Conservation (phyloP, 441 rosid species). For the Arabidopsis lyrata region DNA sequence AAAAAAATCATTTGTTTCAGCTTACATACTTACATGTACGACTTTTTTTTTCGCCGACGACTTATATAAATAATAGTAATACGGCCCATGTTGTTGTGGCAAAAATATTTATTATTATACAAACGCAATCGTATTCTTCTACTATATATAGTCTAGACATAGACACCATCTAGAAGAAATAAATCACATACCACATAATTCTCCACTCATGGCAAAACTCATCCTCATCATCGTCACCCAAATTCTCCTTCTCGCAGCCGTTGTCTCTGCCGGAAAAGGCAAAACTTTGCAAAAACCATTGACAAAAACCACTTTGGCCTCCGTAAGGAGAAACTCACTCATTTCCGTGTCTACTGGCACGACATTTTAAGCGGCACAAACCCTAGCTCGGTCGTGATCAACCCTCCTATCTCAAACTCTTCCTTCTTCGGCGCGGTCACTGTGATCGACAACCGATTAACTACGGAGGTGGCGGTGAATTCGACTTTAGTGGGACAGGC, state of each 20-base stretch:
- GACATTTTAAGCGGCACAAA: constrained; percentile 64
- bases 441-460: constrained; percentile 66
- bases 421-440: constrained; percentile 56
- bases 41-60: too few relatives aligned
- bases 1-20: too few relatives aligned
- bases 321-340: constrained; percentile 61
- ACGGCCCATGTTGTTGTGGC: not conserved
- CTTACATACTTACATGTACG: too few relatives aligned
- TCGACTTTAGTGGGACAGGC: constrained; percentile 72
- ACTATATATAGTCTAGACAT: constrained; percentile 13
- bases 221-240: constrained; percentile 34
- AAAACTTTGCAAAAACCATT: constrained; percentile 13
- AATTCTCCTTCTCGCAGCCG: constrained; percentile 20
- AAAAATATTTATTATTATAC: not conserved
- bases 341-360: constrained; percentile 79
- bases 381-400: constrained; percentile 55
- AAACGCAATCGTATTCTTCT: not conserved
- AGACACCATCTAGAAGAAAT: constrained; percentile 7
- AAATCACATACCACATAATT: constrained; percentile 12
- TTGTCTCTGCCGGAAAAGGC: constrained; percentile 25
- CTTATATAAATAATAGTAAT: not conserved
- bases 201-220: constrained; percentile 36
- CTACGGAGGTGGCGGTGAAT: constrained; percentile 50
- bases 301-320: constrained; percentile 42
- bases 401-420: constrained; percentile 46